These are phyloP conservation scores for Penicillium lividum DNA, from an alignment of 495 filamentous ascomycete species.

Conservation along the genomic window DNA sequence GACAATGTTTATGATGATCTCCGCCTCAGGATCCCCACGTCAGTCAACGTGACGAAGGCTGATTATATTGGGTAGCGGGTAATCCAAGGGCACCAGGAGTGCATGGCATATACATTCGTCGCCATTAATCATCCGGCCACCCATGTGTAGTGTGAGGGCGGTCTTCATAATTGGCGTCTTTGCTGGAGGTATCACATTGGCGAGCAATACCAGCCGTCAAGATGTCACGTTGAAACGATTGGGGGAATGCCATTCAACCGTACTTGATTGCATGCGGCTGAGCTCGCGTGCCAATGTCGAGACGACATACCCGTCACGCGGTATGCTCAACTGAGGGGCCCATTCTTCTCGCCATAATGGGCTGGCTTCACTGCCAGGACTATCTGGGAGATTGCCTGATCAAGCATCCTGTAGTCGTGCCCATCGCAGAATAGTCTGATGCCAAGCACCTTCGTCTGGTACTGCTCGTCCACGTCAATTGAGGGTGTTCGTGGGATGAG, in stretches of 20 bases:
- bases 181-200: background rate
- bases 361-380: no score
- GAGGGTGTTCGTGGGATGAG: no score
- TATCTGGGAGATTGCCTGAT: no score
- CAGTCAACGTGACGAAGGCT: background rate
- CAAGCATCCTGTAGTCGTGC: no score
- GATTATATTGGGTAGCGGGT: background rate
- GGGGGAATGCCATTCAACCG: background rate
- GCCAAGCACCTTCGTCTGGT: no score
- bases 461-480: background rate
- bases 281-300: no score
- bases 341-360: no score
- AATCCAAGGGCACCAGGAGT: background rate
- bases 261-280: background rate
- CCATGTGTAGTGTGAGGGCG: constrained; percentile 2
- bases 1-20: background rate
- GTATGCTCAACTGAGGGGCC: no score
- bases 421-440: no score
- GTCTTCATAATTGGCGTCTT: constrained; percentile 1
- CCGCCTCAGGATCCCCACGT: background rate
- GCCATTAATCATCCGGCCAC: constrained; percentile 1
- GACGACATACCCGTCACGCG: no score
- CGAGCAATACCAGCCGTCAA: background rate
- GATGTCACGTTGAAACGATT: background rate
- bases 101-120: background rate